Evolutionary conservation across 2,329 filamentous ascomycete genomes (phyloP).

Genomic region (Simplicillium sp.): DNA sequence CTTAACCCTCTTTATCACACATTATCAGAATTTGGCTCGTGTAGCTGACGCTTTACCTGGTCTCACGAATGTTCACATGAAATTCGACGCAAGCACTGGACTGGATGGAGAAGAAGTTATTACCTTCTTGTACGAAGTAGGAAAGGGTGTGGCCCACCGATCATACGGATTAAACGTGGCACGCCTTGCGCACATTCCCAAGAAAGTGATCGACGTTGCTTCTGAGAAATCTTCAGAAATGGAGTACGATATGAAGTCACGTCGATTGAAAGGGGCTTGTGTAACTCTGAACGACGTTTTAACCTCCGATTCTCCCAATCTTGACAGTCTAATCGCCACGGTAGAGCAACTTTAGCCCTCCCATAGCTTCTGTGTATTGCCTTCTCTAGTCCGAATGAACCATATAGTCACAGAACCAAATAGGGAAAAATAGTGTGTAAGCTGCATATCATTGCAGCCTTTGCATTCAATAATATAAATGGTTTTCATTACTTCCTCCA

Average conservation of each 20-base stretch:
- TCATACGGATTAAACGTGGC: slow-evolving; percentile 95
- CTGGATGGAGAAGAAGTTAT: slow-evolving; percentile 60
- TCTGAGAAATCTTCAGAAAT: slow-evolving; percentile 70
- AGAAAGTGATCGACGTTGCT: slow-evolving; percentile 68
- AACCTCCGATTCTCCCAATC: slow-evolving; percentile 24
- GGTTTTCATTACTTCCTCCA: too few relatives aligned
- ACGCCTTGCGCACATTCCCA: slow-evolving; percentile 70
- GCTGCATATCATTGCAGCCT: too few relatives aligned
- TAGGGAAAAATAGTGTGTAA: too few relatives aligned
- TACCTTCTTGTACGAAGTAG: slow-evolving; percentile 90
- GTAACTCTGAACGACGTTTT: slow-evolving; percentile 33
- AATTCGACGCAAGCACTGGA: slow-evolving; percentile 48
- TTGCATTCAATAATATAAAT: too few relatives aligned
- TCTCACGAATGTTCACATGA: slow-evolving; percentile 91
- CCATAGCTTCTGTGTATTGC: neutral
- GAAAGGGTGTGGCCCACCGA: slow-evolving; percentile 82
- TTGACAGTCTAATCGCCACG: slow-evolving; percentile 43
- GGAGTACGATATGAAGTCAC: slow-evolving; percentile 61
- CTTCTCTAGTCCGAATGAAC: too few relatives aligned
- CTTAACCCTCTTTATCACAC: slow-evolving; percentile 91
- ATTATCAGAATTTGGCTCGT: slow-evolving; percentile 78
- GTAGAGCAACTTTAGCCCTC: slow-evolving; percentile 47
- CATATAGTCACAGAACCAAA: too few relatives aligned
- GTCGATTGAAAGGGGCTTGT: slow-evolving; percentile 45
- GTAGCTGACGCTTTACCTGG: slow-evolving; percentile 59